These are phyloP conservation scores for Neostapfia colusana DNA, from an alignment of 176 grass and related monocot species.

Conservation along the genomic window DNA sequence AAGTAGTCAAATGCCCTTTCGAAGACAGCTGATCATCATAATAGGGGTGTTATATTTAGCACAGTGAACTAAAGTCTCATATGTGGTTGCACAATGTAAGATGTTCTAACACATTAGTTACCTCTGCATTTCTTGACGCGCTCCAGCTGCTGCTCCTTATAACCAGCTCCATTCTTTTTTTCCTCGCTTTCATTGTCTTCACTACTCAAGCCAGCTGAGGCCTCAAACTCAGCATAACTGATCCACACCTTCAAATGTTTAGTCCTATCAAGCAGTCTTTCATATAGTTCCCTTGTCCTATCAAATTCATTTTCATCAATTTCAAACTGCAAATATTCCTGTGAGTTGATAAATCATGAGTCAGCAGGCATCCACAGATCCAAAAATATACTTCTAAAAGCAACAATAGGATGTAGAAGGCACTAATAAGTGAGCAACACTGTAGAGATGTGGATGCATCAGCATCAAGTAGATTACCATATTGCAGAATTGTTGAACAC, in stretches of 20 bases:
- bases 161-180: constrained; percentile 43
- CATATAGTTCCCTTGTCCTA: constrained; percentile 73
- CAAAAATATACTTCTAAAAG: not conserved
- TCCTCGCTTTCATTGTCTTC: constrained; percentile 48
- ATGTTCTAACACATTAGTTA: constrained; percentile 37
- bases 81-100: not conserved
- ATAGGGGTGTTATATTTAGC: constrained; percentile 23
- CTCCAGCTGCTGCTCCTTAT: constrained; percentile 47
- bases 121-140: constrained; percentile 53
- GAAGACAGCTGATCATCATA: constrained; percentile 60
- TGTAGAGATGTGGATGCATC: not conserved
- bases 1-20: constrained; percentile 83
- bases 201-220: constrained; percentile 55
- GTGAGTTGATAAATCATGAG: constrained; percentile 4
- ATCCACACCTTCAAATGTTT: constrained; percentile 94
- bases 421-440: not conserved
- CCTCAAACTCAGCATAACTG: constrained; percentile 88
- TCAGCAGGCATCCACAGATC: constrained; percentile 10
- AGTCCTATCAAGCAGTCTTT: constrained; percentile 82
- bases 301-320: constrained; percentile 74
- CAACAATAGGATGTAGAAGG: not conserved
- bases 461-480: not conserved
- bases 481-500: not conserved
- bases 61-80: not conserved
- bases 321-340: constrained; percentile 91